A percentile compares a stretch with the other conserved stretches of the same genome.
phyloP scores from a whole-genome alignment of 108 stramenopile species.

The Ochromonas danica region DNA sequence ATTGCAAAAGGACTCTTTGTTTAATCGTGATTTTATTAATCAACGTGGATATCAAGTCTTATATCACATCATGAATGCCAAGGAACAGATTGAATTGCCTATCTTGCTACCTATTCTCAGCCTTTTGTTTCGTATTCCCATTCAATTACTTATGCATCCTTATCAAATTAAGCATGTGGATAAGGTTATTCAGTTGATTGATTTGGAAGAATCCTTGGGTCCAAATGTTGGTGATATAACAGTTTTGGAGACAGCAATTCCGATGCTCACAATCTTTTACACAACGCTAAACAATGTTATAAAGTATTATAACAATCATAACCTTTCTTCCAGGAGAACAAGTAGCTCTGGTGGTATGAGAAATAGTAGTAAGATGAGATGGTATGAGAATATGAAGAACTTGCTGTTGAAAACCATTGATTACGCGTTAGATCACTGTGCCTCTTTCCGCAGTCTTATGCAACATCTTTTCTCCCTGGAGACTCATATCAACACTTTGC shows the following conservation, averaged over 20 bases:
- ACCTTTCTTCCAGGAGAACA: not conserved
- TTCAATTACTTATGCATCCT: not conserved
- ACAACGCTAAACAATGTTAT: no score
- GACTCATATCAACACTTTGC: not conserved
- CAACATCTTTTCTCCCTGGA: constrained; percentile 6
- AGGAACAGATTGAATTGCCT: no score
- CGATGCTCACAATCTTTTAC: not conserved
- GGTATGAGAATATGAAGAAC: not conserved
- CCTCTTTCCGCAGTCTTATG: not conserved
- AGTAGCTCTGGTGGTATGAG: not conserved
- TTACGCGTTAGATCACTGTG: not conserved
- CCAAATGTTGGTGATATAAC: not conserved
- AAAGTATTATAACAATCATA: no score
- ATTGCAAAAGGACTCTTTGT: constrained; percentile 16
- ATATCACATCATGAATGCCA: no score
- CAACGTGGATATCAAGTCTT: not conserved
- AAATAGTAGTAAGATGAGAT: not conserved
- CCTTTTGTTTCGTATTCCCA: constrained; percentile 26
- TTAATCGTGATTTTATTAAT: not conserved
- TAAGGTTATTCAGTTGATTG: not conserved
- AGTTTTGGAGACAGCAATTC: not conserved
- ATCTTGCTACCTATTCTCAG: constrained; percentile 1
- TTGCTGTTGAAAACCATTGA: not conserved
- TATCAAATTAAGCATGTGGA: not conserved
- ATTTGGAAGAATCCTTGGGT: constrained; percentile 9